Conservation (phyloP, 75 land plant genomes). For the Gnetum montanum region DNA sequence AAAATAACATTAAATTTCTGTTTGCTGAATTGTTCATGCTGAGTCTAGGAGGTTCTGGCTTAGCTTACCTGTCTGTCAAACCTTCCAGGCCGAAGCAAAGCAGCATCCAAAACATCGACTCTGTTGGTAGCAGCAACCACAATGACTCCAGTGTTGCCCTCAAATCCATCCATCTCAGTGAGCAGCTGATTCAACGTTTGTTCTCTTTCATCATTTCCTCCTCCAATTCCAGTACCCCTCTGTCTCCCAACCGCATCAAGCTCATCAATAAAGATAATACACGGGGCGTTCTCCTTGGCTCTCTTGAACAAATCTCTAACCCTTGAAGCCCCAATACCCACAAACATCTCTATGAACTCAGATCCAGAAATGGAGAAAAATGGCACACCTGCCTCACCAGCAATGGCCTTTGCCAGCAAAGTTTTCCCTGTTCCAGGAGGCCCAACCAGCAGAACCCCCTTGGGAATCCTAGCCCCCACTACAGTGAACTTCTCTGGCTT, state of each 20-base stretch:
- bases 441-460: conserved; percentile 84
- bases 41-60: no score
- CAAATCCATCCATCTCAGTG: conserved; percentile 56
- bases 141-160: conserved; percentile 44
- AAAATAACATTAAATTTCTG: no score
- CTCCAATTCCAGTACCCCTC: conserved; percentile 48
- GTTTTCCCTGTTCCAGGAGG: conserved; percentile 83
- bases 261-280: conserved; percentile 46
- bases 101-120: conserved; percentile 45
- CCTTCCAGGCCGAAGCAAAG: conserved; percentile 45
- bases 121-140: conserved; percentile 48
- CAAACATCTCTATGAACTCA: conserved; percentile 52
- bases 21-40: no score
- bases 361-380: conserved; percentile 81
- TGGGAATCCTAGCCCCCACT: conserved; percentile 87
- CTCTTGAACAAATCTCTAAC: conserved; percentile 42
- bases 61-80: conserved; percentile 51
- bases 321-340: conserved; percentile 44
- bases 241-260: conserved; percentile 56
- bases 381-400: conserved; percentile 49
- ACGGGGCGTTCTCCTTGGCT: conserved; percentile 51
- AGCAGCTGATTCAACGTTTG: conserved; percentile 43
- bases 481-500: conserved; percentile 81
- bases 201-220: conserved; percentile 49
- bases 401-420: conserved; percentile 42